Evolutionary conservation across 192 early-diverging fungal species (phyloP).

Genomic region (Entomortierella beljakovae): DNA sequence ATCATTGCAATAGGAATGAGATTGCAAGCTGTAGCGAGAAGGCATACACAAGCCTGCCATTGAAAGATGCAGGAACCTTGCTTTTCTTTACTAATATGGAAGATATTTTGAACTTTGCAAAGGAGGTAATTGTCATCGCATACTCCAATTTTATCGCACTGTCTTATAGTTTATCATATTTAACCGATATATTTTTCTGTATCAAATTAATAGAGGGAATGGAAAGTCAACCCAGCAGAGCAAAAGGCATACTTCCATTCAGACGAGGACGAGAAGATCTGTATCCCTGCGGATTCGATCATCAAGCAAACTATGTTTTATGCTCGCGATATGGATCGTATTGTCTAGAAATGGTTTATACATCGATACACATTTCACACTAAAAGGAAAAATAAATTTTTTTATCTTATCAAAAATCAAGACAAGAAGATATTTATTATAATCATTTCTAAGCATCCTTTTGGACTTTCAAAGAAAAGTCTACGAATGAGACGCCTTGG

Average conservation of each 20-base stretch:
- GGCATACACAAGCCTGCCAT: conserved; percentile 86
- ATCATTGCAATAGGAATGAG: conserved; percentile 77
- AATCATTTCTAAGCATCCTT: conserved; percentile 34
- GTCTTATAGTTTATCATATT: not conserved
- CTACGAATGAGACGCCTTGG: conserved; percentile 95
- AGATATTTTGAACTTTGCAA: conserved; percentile 88
- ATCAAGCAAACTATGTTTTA: conserved; percentile 89
- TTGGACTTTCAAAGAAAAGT: conserved; percentile 95
- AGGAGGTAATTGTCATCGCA: conserved; percentile 64
- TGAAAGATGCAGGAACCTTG: conserved; percentile 92
- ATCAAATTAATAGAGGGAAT: conserved; percentile 67
- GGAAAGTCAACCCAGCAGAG: conserved; percentile 84
- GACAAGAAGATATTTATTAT: no score
- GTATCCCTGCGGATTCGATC: conserved; percentile 86
- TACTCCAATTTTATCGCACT: not conserved
- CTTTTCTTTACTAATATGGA: conserved; percentile 85
- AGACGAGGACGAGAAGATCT: conserved; percentile 67
- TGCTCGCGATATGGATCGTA: conserved; percentile 95
- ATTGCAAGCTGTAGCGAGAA: conserved; percentile 97
- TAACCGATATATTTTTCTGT: not conserved
- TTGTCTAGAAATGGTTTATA: conserved; percentile 72
- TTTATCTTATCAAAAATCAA: no score
- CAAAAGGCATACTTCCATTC: conserved; percentile 85
- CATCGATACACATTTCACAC: not conserved
- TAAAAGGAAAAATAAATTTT: not conserved